These are phyloP conservation scores for Trichoderma semiorbis DNA, from an alignment of 2,329 filamentous ascomycete species.

Conservation along the genomic window DNA sequence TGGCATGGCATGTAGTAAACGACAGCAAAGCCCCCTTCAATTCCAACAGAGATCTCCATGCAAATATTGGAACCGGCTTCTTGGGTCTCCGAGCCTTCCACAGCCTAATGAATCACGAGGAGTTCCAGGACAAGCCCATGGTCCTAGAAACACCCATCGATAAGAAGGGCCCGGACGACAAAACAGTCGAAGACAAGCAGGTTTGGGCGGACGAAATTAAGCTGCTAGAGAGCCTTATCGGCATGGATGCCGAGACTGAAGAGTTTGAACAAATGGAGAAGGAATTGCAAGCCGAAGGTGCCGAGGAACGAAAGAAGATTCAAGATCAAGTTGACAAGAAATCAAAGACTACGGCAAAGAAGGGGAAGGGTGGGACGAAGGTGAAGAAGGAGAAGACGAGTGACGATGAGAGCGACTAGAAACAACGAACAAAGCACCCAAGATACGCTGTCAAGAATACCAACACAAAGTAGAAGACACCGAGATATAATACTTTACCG, in stretches of 20 bases:
- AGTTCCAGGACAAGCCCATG: conserved; percentile 78
- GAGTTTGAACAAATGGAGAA: conserved; percentile 66
- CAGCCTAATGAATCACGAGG: conserved; percentile 77
- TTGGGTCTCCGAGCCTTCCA: conserved; percentile 88
- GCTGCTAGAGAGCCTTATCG: conserved; percentile 82
- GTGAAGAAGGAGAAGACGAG: conserved; percentile 32
- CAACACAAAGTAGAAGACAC: neutral
- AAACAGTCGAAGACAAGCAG: conserved; percentile 69
- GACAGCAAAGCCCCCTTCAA: conserved; percentile 88
- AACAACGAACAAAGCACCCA: neutral
- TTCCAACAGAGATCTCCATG: conserved; percentile 84
- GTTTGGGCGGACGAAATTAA: conserved; percentile 96
- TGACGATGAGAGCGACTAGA: conserved; percentile 35
- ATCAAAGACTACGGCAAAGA: conserved; percentile 53
- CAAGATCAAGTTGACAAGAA: conserved; percentile 78
- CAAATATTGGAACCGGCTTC: conserved; percentile 94
- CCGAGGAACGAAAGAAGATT: conserved; percentile 67
- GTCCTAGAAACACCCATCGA: conserved; percentile 96
- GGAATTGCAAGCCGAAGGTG: conserved; percentile 65
- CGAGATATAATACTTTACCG: too few species aligned
- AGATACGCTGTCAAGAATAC: neutral
- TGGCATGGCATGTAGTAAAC: conserved; percentile 56
- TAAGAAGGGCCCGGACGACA: conserved; percentile 60
- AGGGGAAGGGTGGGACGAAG: conserved; percentile 26
- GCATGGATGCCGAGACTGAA: conserved; percentile 71